These are phyloP conservation scores for Vanilla planifolia DNA, from an alignment of 106 monocot species.

Conservation along the genomic window DNA sequence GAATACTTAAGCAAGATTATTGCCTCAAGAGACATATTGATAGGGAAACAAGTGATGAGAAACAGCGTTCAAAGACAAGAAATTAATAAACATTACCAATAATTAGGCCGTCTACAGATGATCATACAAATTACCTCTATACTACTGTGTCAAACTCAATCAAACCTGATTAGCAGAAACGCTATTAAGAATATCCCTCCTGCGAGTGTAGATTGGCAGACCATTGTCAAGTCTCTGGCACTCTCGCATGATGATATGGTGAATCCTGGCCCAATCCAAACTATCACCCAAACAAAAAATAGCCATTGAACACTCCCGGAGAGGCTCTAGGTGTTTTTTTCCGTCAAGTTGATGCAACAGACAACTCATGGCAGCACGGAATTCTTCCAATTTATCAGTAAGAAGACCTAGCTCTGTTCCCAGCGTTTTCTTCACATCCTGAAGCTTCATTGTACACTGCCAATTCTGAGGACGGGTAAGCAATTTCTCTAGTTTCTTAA, in stretches of 20 bases:
- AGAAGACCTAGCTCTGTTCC: conserved; percentile 24
- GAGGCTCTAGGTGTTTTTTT: neutral
- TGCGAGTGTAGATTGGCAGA: conserved; percentile 43
- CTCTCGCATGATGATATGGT: conserved; percentile 30
- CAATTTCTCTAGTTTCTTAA: conserved; percentile 4
- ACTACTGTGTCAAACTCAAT: neutral
- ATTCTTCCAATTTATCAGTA: conserved; percentile 26
- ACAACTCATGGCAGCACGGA: conserved; percentile 19
- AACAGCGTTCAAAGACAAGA: too few species aligned
- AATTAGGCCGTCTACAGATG: too few species aligned
- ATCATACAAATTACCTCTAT: too few species aligned
- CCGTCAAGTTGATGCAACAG: conserved; percentile 10
- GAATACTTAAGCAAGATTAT: too few species aligned
- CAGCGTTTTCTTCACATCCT: conserved; percentile 12
- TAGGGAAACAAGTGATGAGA: too few species aligned
- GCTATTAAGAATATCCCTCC: conserved; percentile 32
- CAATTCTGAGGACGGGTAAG: neutral
- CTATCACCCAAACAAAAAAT: conserved; percentile 16
- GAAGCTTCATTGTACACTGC: neutral
- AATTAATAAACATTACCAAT: too few species aligned
- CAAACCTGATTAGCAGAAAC: conserved; percentile 36
- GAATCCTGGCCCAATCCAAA: conserved; percentile 16
- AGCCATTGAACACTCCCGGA: neutral
- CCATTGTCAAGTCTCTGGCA: conserved; percentile 39
- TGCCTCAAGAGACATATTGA: too few species aligned